Percentiles rank a stretch among this genome's conserved stretches.
phyloP scores from a whole-genome alignment of 805 yeast species.

The Barnettozyma vustinii region DNA sequence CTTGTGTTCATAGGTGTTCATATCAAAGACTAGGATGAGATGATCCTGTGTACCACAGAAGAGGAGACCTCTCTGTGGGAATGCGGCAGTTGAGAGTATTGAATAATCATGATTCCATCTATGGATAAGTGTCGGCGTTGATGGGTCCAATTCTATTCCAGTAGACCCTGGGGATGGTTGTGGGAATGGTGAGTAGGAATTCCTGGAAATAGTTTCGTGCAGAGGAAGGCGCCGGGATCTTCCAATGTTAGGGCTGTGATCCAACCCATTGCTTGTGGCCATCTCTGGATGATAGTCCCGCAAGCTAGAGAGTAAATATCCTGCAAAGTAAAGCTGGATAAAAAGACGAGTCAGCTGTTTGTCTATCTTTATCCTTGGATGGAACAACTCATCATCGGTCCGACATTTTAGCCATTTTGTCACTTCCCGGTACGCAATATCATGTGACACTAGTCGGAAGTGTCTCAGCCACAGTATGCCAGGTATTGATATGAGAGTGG shows the following conservation, averaged over 20 bases:
- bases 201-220: conserved; percentile 7
- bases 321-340: neutral
- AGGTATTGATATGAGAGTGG: too few species aligned
- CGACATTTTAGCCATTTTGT: neutral
- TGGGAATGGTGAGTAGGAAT: conserved; percentile 14
- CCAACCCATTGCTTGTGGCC: conserved; percentile 14
- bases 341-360: neutral
- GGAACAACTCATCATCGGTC: neutral
- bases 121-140: conserved; percentile 42
- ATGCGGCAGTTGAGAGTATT: conserved; percentile 64
- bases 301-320: neutral
- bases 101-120: conserved; percentile 73
- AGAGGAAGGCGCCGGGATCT: conserved; percentile 19
- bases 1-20: conserved; percentile 54
- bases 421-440: neutral
- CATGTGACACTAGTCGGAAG: neutral
- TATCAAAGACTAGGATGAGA: conserved; percentile 64
- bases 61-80: conserved; percentile 50
- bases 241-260: conserved; percentile 16
- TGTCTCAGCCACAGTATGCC: neutral
- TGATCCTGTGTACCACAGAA: conserved; percentile 93
- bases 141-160: neutral
- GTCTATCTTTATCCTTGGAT: neutral
- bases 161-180: conserved; percentile 4
- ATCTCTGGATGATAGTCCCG: neutral